These are phyloP conservation scores for Pythium pyrilobum DNA, from an alignment of 352 stramenopile genomes.

Conservation along the genomic window DNA sequence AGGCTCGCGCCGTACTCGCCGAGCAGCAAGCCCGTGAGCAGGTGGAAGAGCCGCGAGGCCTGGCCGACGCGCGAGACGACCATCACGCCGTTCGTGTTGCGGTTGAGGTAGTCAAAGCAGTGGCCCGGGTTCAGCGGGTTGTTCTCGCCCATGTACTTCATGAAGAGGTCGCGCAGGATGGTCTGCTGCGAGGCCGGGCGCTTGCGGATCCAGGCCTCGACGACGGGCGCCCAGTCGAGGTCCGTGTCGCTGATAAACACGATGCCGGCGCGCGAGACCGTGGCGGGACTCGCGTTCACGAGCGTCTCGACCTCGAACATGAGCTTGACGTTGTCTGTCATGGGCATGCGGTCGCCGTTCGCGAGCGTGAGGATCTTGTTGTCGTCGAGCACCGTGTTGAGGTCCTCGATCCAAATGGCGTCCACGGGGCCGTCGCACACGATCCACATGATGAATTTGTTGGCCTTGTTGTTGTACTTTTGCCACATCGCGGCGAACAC, in stretches of 20 bases:
- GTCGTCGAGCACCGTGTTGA: constrained; percentile 98
- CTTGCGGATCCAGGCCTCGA: constrained; percentile 96
- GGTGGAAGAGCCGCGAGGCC: constrained; percentile 71
- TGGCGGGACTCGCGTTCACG: constrained; percentile 96
- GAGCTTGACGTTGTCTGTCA: constrained; percentile 97
- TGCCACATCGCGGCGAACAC: constrained; percentile 98
- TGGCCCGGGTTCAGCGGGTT: constrained; percentile 91
- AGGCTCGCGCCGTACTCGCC: constrained; percentile 67
- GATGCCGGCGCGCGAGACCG: constrained; percentile 95
- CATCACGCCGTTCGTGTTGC: constrained; percentile 94
- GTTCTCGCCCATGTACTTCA: constrained; percentile 96
- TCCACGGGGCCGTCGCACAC: constrained; percentile 96
- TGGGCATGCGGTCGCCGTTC: constrained; percentile 97
- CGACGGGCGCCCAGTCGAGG: constrained; percentile 95
- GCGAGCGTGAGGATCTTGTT: constrained; percentile 97
- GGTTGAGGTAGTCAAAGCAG: constrained; percentile 95
- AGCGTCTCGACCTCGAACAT: constrained; percentile 98
- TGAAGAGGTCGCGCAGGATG: constrained; percentile 90
- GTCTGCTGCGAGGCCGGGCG: constrained; percentile 80
- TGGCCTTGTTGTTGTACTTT: constrained; percentile 98
- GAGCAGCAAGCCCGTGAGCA: constrained; percentile 91
- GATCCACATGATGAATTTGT: constrained; percentile 99
- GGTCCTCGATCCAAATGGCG: constrained; percentile 98
- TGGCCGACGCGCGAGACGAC: constrained; percentile 89
- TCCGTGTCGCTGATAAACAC: constrained; percentile 98